Evolutionary conservation across 495 filamentous ascomycete species (phyloP).

Genomic region (Podospora pseudocomata): DNA sequence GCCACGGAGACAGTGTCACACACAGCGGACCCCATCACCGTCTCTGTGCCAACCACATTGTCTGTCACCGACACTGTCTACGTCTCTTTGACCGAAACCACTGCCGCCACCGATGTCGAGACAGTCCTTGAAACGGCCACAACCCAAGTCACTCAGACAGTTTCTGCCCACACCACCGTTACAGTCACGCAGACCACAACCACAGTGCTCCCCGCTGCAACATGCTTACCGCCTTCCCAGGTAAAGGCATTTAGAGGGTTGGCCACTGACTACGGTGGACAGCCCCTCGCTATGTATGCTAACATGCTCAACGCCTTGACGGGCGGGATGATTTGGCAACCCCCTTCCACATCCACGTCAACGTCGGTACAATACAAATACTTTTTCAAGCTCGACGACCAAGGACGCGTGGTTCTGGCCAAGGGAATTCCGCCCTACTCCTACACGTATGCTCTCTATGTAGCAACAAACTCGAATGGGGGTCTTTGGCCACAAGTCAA

Average conservation of each 20-base stretch:
- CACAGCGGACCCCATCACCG: constrained; percentile 5
- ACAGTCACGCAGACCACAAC: constrained; percentile 1
- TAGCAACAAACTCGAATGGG: constrained; percentile 5
- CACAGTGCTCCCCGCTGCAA: constrained; percentile 1
- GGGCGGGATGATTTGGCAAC: constrained; percentile 6
- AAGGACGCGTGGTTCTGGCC: constrained; percentile 11
- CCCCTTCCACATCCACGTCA: background rate
- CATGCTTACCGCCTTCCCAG: background rate
- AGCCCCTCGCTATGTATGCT: constrained; percentile 6
- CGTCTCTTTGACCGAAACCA: constrained; percentile 10
- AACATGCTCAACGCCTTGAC: constrained; percentile 7
- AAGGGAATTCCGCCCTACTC: constrained; percentile 11
- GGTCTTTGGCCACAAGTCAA: constrained; percentile 8
- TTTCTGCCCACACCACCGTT: background rate
- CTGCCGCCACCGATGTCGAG: constrained; percentile 13
- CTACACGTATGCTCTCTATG: constrained; percentile 14
- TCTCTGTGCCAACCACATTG: constrained; percentile 4
- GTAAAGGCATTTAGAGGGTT: constrained; percentile 10
- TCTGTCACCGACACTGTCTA: constrained; percentile 9
- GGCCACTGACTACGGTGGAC: constrained; percentile 1
- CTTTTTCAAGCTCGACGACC: constrained; percentile 12
- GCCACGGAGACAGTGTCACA: constrained; percentile 13
- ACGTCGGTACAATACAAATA: constrained; percentile 5
- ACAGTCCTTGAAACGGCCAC: constrained; percentile 13
- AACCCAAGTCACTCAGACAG: background rate